Evolutionary conservation across 345 rosid genomes (phyloP).

Genomic region (Sapria himalayana): DNA sequence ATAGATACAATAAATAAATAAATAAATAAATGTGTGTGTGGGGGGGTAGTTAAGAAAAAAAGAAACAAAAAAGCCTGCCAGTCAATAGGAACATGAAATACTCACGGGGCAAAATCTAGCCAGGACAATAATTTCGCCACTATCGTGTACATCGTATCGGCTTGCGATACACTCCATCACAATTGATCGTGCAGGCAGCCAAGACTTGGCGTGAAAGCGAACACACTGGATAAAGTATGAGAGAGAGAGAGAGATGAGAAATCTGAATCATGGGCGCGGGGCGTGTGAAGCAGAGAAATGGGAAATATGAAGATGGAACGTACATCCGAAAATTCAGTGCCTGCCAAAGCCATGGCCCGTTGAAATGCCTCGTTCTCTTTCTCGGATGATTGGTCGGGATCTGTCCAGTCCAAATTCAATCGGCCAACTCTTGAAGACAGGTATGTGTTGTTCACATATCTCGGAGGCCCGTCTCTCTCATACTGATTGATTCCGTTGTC

Average conservation of each 20-base stretch:
- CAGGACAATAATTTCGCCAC: slow-evolving; percentile 75
- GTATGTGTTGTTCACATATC: slow-evolving; percentile 70
- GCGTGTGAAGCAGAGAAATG: too few relatives aligned
- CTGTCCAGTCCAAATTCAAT: slow-evolving; percentile 76
- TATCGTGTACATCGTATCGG: slow-evolving; percentile 41
- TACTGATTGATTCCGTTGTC: slow-evolving; percentile 75
- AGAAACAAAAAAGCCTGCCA: background rate
- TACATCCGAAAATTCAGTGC: slow-evolving; percentile 68
- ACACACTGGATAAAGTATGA: slow-evolving; percentile 28
- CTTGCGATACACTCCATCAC: slow-evolving; percentile 50
- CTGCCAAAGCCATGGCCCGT: slow-evolving; percentile 59
- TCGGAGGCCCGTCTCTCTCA: slow-evolving; percentile 69
- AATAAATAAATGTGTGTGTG: background rate
- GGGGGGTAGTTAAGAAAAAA: too few relatives aligned
- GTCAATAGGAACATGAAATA: too few relatives aligned
- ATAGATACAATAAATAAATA: background rate
- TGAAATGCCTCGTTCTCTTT: slow-evolving; percentile 77
- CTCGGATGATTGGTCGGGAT: slow-evolving; percentile 73
- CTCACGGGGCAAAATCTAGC: slow-evolving; percentile 61
- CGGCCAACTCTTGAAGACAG: slow-evolving; percentile 74
- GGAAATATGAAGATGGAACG: slow-evolving; percentile 16
- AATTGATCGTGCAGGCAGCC: slow-evolving; percentile 81
- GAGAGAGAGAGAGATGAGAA: too few relatives aligned
- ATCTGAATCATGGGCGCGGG: too few relatives aligned
- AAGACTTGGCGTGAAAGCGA: slow-evolving; percentile 47